A percentile compares a stretch with the other conserved stretches of the same genome.
Evolutionary conservation across 2,329 filamentous ascomycete genomes (phyloP).

Genomic region (Plectosphaerella plurivora): DNA sequence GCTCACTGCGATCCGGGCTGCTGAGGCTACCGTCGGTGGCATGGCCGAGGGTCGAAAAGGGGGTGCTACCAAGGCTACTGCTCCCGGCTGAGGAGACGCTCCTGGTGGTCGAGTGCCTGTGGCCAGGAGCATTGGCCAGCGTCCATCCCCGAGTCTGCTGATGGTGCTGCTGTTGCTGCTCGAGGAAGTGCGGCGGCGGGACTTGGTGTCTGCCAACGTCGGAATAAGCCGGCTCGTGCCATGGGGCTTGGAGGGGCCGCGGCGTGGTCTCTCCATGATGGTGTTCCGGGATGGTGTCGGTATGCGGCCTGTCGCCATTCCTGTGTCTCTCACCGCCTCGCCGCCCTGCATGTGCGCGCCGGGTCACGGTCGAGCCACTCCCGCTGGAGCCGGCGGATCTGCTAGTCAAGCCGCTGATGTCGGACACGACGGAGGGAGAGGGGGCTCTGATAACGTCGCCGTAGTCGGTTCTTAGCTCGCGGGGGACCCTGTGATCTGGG

Average conservation of each 20-base stretch:
- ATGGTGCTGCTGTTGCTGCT: background rate
- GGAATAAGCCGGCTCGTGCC: constrained; percentile 56
- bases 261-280: constrained; percentile 7
- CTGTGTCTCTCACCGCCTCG: constrained; percentile 7
- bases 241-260: constrained; percentile 21
- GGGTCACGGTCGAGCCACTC: constrained; percentile 35
- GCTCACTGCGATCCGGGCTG: constrained; percentile 34
- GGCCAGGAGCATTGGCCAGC: constrained; percentile 15
- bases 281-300: constrained; percentile 3
- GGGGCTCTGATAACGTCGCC: constrained; percentile 10
- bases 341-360: constrained; percentile 17
- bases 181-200: constrained; percentile 7
- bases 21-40: constrained; percentile 39
- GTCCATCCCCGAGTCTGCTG: constrained; percentile 20
- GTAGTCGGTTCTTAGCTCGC: no score
- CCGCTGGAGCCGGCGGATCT: constrained; percentile 33
- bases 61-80: constrained; percentile 46
- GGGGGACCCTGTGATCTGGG: no score
- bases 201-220: constrained; percentile 26
- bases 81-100: constrained; percentile 41
- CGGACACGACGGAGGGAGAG: constrained; percentile 25
- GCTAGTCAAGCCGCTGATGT: constrained; percentile 22
- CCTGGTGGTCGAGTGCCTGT: constrained; percentile 21
- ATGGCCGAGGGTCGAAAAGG: constrained; percentile 28
- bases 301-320: constrained; percentile 11